Conservation (phyloP, 2,329 filamentous ascomycete species). For the Fusarium hainanense region DNA sequence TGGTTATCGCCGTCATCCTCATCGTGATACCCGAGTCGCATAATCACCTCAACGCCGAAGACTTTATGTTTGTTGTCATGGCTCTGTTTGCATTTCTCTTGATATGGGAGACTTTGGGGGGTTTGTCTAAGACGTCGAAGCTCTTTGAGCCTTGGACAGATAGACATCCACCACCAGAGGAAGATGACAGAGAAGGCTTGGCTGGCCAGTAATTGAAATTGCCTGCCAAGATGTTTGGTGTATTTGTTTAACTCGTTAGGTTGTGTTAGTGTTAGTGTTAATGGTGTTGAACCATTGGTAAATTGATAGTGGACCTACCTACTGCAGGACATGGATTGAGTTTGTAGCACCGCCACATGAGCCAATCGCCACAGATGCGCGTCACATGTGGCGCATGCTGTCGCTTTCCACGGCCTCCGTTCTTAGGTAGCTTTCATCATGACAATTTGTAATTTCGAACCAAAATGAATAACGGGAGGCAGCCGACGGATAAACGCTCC, state of each 20-base stretch:
- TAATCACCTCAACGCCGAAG: conserved; percentile 45
- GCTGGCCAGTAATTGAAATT: conserved; percentile 1
- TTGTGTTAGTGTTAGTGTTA: not conserved
- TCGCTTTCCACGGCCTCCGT: not conserved
- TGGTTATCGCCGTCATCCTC: conserved; percentile 47
- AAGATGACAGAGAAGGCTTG: conserved; percentile 35
- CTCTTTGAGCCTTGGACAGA: conserved; percentile 52
- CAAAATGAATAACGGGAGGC: conserved; percentile 12
- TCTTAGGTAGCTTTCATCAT: not conserved
- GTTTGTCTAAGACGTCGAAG: conserved; percentile 45
- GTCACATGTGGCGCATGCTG: conserved; percentile 34
- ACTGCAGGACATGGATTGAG: not conserved
- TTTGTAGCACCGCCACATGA: conserved; percentile 12
- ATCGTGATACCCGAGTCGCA: conserved; percentile 53
- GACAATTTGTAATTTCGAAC: not conserved
- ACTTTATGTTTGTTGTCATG: conserved; percentile 57
- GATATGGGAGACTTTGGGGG: conserved; percentile 58
- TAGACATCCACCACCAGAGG: conserved; percentile 44
- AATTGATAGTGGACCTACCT: not conserved
- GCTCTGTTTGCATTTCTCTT: conserved; percentile 55
- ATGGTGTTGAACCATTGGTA: not conserved
- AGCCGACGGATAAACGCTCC: not conserved
- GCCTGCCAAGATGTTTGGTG: not conserved
- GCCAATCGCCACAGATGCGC: conserved; percentile 10
- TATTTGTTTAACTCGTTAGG: not conserved